Percentiles rank a stretch among this genome's conserved stretches.
Conservation (phyloP, 768 basidiomycete genomes). For the Tricholoma furcatifolium region DNA sequence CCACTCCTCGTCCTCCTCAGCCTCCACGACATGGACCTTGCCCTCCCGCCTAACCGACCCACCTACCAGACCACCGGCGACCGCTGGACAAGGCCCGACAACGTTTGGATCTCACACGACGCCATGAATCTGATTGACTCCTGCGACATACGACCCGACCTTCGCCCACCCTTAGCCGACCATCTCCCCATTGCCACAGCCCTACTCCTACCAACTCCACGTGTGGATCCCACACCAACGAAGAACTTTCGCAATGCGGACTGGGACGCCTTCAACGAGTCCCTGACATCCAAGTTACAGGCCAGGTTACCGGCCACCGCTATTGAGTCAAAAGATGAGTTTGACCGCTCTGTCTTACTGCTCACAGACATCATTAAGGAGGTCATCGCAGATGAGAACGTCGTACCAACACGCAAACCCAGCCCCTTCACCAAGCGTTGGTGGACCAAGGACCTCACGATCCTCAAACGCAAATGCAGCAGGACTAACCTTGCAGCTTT, state of each 20-base stretch:
- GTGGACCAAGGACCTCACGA: constrained; percentile 19
- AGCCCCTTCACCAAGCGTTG: constrained; percentile 17
- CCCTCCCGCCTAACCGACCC: background rate
- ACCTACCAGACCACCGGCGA: background rate
- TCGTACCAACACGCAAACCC: constrained; percentile 4
- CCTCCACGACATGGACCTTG: background rate
- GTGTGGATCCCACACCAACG: background rate
- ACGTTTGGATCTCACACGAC: background rate
- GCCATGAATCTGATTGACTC: background rate
- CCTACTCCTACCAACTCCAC: constrained; percentile 14
- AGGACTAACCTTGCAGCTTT: background rate
- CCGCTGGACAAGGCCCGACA: background rate
- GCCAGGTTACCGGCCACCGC: background rate
- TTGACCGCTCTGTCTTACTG: background rate
- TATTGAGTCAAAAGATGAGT: background rate
- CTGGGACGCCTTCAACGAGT: constrained; percentile 20
- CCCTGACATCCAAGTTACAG: constrained; percentile 1
- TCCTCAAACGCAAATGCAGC: background rate
- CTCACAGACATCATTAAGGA: constrained; percentile 8
- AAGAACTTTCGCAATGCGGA: constrained; percentile 21
- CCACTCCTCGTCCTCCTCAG: background rate
- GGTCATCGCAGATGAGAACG: background rate
- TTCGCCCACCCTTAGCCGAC: constrained; percentile 18
- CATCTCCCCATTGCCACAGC: constrained; percentile 30
- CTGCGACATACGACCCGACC: background rate